Percentiles rank a stretch among this genome's conserved stretches.
phyloP scores from a whole-genome alignment of 1,284 basidiomycete species.

The Pyrrhoderma lamaoense region DNA sequence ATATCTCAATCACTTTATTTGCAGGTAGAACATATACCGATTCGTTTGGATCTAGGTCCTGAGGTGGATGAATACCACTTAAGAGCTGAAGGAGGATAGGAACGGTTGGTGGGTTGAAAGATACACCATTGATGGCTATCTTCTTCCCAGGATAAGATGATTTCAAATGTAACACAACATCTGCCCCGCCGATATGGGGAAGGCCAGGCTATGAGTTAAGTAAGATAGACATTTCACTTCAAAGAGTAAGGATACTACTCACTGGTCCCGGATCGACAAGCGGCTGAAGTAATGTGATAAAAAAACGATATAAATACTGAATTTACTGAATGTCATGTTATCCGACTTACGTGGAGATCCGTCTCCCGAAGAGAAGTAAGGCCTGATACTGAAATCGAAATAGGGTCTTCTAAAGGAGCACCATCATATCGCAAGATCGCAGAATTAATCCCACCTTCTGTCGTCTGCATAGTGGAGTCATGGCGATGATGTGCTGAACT shows the following conservation, averaged over 20 bases:
- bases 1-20: conserved; percentile 41
- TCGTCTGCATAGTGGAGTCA: conserved; percentile 16
- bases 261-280: conserved; percentile 26
- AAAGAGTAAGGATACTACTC: not conserved
- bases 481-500: conserved; percentile 15
- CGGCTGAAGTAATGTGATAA: conserved; percentile 17
- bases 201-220: conserved; percentile 22
- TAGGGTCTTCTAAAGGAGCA: conserved; percentile 26
- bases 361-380: conserved; percentile 30
- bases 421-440: conserved; percentile 36
- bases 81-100: conserved; percentile 48
- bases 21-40: conserved; percentile 37
- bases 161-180: conserved; percentile 23
- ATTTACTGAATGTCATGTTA: not conserved
- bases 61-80: conserved; percentile 36
- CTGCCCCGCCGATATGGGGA: conserved; percentile 26
- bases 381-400: conserved; percentile 24
- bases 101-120: conserved; percentile 32
- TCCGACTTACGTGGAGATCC: conserved; percentile 23
- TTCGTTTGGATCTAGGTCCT: conserved; percentile 37
- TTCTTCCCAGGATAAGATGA: conserved; percentile 16
- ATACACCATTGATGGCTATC: conserved; percentile 17
- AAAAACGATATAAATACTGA: not conserved
- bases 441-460: conserved; percentile 26
- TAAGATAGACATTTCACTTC: not conserved